Evolutionary conservation across 139 green algal genomes (phyloP).

Genomic region (Yamagishiella unicocca): DNA sequence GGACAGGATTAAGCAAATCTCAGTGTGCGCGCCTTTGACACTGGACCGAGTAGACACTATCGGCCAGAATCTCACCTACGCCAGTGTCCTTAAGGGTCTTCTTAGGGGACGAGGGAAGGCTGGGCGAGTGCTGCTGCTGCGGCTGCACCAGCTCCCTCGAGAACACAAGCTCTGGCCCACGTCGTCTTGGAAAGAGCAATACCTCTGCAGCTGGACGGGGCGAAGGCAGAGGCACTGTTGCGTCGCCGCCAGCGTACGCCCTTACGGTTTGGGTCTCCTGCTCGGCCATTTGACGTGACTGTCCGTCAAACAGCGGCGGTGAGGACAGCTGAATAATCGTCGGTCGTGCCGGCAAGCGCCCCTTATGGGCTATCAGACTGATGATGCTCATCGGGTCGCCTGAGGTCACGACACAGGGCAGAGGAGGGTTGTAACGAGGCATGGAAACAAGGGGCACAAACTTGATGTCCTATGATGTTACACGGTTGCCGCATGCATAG

Average conservation of each 20-base stretch:
- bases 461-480: too few species aligned
- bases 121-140: background rate
- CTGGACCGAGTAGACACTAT: too few species aligned
- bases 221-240: background rate
- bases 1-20: too few species aligned
- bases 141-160: conserved; percentile 3
- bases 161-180: conserved; percentile 1
- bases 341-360: conserved; percentile 7
- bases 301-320: background rate
- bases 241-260: background rate
- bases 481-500: background rate
- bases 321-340: conserved; percentile 39
- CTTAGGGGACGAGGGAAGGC: background rate
- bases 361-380: conserved; percentile 23
- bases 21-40: too few species aligned
- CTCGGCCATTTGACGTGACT: background rate
- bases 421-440: too few species aligned
- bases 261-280: background rate
- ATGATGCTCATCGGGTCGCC: conserved; percentile 42
- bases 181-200: background rate
- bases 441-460: too few species aligned
- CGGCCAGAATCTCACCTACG: conserved; percentile 17
- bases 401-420: too few species aligned
- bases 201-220: background rate
- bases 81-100: background rate